Evolutionary conservation across 495 filamentous ascomycete species (phyloP).

Genomic region (Penicillium ochrochloron): DNA sequence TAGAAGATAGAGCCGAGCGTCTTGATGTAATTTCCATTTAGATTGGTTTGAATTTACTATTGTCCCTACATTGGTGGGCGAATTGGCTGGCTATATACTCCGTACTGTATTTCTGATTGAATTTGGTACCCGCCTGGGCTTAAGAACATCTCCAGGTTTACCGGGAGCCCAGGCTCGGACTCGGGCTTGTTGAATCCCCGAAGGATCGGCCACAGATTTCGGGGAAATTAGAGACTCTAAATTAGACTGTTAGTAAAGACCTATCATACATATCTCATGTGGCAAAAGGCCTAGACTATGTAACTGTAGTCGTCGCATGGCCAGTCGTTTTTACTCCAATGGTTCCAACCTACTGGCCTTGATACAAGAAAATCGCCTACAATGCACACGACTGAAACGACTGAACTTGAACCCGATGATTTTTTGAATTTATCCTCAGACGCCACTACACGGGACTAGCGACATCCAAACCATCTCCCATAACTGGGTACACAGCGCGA

Average conservation of each 20-base stretch:
- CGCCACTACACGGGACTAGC: constrained; percentile 53
- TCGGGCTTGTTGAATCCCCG: constrained; percentile 14
- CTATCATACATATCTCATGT: neutral
- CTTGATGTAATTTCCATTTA: neutral
- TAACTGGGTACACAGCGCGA: constrained; percentile 45
- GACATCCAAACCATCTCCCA: constrained; percentile 52
- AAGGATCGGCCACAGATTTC: neutral
- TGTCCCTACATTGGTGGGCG: neutral
- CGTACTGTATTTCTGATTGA: neutral
- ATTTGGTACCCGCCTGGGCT: neutral
- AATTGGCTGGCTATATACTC: neutral
- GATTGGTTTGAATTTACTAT: neutral
- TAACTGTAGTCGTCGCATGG: neutral
- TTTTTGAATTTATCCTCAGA: constrained; percentile 51
- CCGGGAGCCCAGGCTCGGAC: constrained; percentile 10
- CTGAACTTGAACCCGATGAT: constrained; percentile 41
- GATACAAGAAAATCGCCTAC: neutral
- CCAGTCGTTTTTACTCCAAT: neutral
- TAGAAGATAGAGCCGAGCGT: neutral
- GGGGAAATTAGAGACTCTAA: neutral
- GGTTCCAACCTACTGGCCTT: neutral
- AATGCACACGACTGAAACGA: constrained; percentile 23
- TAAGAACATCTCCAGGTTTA: neutral
- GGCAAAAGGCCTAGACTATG: neutral
- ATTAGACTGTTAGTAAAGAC: neutral